Evolutionary conservation across 768 basidiomycete genomes (phyloP).

Genomic region (Xerocomus potaroensis): DNA sequence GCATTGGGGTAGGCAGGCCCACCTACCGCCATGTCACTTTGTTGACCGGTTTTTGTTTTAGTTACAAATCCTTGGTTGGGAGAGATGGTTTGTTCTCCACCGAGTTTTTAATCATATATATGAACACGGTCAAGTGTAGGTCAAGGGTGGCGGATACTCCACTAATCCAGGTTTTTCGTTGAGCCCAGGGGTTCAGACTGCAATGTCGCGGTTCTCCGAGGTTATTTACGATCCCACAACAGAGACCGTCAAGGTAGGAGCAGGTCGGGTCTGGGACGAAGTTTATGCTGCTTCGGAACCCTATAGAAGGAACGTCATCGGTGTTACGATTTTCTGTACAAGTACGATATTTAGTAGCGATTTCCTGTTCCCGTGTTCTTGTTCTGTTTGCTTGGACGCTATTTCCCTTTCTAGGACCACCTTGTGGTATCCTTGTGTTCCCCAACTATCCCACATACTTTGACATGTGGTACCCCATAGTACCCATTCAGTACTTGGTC

Average conservation of each 20-base stretch:
- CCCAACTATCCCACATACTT: no score
- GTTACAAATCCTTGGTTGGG: slow-evolving; percentile 37
- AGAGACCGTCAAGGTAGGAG: slow-evolving; percentile 36
- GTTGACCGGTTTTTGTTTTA: not conserved
- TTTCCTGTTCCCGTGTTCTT: no score
- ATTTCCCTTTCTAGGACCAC: no score
- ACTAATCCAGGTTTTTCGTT: slow-evolving; percentile 53
- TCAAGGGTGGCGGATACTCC: slow-evolving; percentile 58
- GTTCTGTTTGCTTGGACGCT: no score
- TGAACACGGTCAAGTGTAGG: slow-evolving; percentile 29
- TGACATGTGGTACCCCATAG: no score
- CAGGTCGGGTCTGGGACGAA: slow-evolving; percentile 57
- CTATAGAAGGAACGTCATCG: slow-evolving; percentile 47
- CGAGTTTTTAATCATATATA: no score
- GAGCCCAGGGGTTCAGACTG: slow-evolving; percentile 51
- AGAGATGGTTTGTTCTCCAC: slow-evolving; percentile 21
- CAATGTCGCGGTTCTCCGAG: slow-evolving; percentile 46
- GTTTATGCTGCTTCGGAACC: slow-evolving; percentile 48
- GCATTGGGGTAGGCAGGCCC: slow-evolving; percentile 37
- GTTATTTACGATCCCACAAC: slow-evolving; percentile 37
- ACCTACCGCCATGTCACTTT: not conserved
- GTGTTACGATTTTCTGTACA: no score
- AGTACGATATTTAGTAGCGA: no score
- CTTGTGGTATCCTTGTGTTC: no score
- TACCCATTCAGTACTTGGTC: no score